phyloP scores from a whole-genome alignment of 2,329 filamentous ascomycete species.

The Chalaropsis thielavioides region DNA sequence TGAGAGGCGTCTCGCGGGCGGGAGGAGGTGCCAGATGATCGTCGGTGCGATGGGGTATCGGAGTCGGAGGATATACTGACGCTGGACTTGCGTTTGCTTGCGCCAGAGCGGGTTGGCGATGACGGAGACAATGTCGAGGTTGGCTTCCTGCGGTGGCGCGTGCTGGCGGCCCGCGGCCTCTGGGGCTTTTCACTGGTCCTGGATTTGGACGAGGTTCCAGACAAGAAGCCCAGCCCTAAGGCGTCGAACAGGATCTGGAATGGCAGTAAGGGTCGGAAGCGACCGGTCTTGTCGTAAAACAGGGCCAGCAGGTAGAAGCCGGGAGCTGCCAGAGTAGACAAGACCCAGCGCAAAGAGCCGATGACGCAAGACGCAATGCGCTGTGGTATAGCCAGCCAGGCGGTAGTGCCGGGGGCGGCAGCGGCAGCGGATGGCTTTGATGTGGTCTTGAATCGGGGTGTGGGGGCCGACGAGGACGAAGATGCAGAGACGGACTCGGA shows the following conservation, averaged over 20 bases:
- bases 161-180: background rate
- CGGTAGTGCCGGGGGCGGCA: background rate
- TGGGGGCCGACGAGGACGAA: slow-evolving; percentile 20
- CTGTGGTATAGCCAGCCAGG: slow-evolving; percentile 46
- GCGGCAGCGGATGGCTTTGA: slow-evolving; percentile 20
- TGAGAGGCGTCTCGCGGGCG: slow-evolving; percentile 32
- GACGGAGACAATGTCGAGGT: slow-evolving; percentile 25
- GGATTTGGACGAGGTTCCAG: background rate
- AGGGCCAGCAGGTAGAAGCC: slow-evolving; percentile 69
- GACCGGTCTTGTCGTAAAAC: slow-evolving; percentile 67
- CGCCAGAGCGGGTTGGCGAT: slow-evolving; percentile 32
- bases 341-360: slow-evolving; percentile 60
- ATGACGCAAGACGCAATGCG: slow-evolving; percentile 58
- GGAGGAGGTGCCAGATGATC: slow-evolving; percentile 26
- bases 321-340: slow-evolving; percentile 65
- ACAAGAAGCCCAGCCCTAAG: slow-evolving; percentile 3
- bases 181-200: slow-evolving; percentile 6
- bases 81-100: slow-evolving; percentile 29
- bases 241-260: slow-evolving; percentile 46
- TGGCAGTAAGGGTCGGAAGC: slow-evolving; percentile 64
- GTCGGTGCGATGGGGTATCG: slow-evolving; percentile 5
- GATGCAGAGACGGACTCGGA: slow-evolving; percentile 54
- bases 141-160: slow-evolving; percentile 9
- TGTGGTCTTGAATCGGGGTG: slow-evolving; percentile 12
- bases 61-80: slow-evolving; percentile 15